Conservation (phyloP, 345 rosid genomes). For the Salix udensis region DNA sequence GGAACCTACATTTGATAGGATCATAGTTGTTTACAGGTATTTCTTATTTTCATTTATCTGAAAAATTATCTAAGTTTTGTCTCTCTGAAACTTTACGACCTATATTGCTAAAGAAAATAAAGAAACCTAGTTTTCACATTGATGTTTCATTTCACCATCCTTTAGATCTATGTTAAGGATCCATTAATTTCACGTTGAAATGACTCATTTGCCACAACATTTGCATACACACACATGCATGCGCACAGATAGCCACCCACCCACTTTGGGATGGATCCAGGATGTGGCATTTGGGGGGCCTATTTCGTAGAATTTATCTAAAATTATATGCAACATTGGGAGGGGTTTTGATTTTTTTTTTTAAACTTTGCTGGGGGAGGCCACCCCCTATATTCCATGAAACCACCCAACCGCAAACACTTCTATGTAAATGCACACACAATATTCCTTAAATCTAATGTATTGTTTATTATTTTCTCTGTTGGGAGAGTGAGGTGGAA, state of each 20-base stretch:
- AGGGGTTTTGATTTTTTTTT: too few relatives aligned
- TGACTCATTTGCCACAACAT: neutral
- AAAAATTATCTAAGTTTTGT: neutral
- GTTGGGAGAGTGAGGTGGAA: neutral
- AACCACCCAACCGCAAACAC: too few relatives aligned
- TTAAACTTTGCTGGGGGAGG: too few relatives aligned
- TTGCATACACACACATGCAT: neutral
- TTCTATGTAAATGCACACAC: too few relatives aligned
- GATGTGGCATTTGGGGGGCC: too few relatives aligned
- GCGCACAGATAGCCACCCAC: neutral
- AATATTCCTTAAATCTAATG: too few relatives aligned
- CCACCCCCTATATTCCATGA: too few relatives aligned
- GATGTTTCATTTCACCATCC: neutral
- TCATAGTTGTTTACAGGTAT: constrained; percentile 89
- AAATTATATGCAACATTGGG: too few relatives aligned
- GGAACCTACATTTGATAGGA: constrained; percentile 93
- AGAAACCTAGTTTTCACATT: neutral
- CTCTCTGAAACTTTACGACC: neutral
- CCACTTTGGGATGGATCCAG: too few relatives aligned
- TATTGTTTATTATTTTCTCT: too few relatives aligned
- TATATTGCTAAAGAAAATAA: neutral
- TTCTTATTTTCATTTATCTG: constrained; percentile 3
- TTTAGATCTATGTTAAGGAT: neutral
- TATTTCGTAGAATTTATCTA: too few relatives aligned
- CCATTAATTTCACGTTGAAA: neutral